Conservation (phyloP, 2,329 filamentous ascomycete genomes). For the Pseudocercospora vitis region DNA sequence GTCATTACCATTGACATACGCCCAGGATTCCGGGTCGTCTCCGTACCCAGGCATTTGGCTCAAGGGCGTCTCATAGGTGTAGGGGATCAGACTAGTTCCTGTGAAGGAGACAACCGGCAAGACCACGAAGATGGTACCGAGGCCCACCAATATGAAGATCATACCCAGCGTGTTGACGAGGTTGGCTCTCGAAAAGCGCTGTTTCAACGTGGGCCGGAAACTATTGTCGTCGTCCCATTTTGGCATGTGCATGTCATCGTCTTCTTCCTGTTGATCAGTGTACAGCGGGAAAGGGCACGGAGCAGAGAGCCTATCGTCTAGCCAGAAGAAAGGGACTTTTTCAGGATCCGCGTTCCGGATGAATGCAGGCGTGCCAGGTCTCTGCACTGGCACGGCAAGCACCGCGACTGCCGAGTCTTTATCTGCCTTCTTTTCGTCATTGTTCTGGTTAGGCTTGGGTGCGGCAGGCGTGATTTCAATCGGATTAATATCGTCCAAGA, state of each 20-base stretch:
- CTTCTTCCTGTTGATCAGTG: constrained; percentile 52
- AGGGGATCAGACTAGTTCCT: constrained; percentile 43
- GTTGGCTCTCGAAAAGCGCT: constrained; percentile 48
- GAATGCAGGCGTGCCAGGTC: constrained; percentile 30
- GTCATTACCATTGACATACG: constrained; percentile 48
- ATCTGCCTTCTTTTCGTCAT: constrained; percentile 22
- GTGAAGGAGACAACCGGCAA: constrained; percentile 52
- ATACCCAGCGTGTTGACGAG: constrained; percentile 47
- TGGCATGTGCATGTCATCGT: constrained; percentile 58
- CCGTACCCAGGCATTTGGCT: constrained; percentile 40
- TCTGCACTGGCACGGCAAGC: constrained; percentile 14
- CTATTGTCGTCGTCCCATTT: constrained; percentile 50
- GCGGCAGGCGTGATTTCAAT: constrained; percentile 24
- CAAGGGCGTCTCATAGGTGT: constrained; percentile 43
- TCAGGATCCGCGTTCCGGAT: constrained; percentile 36
- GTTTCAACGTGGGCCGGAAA: constrained; percentile 45
- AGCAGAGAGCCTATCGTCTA: constrained; percentile 51
- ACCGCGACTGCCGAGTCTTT: constrained; percentile 17
- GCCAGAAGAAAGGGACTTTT: constrained; percentile 42
- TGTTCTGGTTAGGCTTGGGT: constrained; percentile 15
- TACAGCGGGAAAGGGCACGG: constrained; percentile 50
- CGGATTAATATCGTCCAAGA: constrained; percentile 24
- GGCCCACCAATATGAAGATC: constrained; percentile 48
- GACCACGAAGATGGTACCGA: constrained; percentile 53
- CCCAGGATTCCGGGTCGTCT: constrained; percentile 42